A percentile compares a stretch with the other conserved stretches of the same genome.
Evolutionary conservation across 192 early-diverging fungal species (phyloP).

Genomic region (Coemansia nantahalensis): DNA sequence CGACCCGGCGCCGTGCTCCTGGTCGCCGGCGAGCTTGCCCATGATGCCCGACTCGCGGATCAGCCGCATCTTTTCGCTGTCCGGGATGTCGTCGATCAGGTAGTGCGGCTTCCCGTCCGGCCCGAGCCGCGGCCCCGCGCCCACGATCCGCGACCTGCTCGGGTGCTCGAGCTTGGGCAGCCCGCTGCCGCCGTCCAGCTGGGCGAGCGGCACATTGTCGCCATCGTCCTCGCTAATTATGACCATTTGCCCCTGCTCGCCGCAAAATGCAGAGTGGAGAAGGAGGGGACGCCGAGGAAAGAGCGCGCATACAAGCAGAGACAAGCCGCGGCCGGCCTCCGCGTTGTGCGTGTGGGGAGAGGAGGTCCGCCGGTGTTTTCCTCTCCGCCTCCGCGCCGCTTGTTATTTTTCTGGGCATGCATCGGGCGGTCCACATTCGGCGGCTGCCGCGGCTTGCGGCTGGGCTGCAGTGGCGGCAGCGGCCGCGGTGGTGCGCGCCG

Average conservation of each 20-base stretch:
- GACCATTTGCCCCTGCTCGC: constrained; percentile 15
- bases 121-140: constrained; percentile 33
- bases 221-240: constrained; percentile 32
- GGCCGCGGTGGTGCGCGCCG: too few relatives aligned
- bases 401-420: too few relatives aligned
- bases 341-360: too few relatives aligned
- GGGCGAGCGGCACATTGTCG: constrained; percentile 35
- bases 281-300: too few relatives aligned
- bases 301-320: too few relatives aligned
- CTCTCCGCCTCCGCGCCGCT: too few relatives aligned
- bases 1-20: constrained; percentile 16
- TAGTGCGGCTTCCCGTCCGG: constrained; percentile 47
- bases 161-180: constrained; percentile 43
- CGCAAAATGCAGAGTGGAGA: background rate
- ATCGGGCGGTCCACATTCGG: too few relatives aligned
- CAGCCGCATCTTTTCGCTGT: constrained; percentile 50
- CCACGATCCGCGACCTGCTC: constrained; percentile 33
- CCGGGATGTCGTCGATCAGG: constrained; percentile 52
- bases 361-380: too few relatives aligned
- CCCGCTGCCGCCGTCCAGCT: constrained; percentile 10
- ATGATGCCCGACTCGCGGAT: constrained; percentile 49
- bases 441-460: too few relatives aligned
- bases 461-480: too few relatives aligned
- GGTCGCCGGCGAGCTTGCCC: constrained; percentile 29
- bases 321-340: too few relatives aligned